Evolutionary conservation across 1,284 basidiomycete genomes (phyloP).

Genomic region (Boletellus deceptivus): DNA sequence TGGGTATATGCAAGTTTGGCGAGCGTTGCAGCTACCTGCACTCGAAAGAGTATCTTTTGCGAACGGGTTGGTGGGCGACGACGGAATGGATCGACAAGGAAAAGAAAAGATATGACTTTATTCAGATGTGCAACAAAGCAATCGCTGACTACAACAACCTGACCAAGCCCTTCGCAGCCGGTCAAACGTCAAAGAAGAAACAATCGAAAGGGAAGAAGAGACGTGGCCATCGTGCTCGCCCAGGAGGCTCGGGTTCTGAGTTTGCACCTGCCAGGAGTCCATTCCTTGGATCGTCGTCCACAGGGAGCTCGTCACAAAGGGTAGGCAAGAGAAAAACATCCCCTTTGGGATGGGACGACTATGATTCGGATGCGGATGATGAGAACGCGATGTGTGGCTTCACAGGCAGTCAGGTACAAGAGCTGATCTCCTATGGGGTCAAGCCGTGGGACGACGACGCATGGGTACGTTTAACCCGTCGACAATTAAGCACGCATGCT

Average conservation of each 20-base stretch:
- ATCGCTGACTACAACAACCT: not conserved
- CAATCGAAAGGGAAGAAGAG: constrained; percentile 4
- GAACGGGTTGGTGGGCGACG: constrained; percentile 29
- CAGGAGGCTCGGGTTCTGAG: not conserved
- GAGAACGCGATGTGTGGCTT: constrained; percentile 31
- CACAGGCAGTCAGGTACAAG: constrained; percentile 36
- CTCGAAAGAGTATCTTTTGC: constrained; percentile 28
- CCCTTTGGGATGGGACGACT: not conserved
- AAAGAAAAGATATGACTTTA: constrained; percentile 1
- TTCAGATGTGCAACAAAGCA: constrained; percentile 7
- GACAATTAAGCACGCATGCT: not conserved
- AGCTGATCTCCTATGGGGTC: constrained; percentile 39
- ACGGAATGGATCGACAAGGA: constrained; percentile 5
- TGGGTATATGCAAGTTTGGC: constrained; percentile 36
- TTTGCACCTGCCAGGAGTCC: no score
- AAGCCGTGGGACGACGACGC: constrained; percentile 49
- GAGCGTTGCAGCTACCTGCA: constrained; percentile 39
- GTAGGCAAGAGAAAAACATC: not conserved
- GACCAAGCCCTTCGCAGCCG: not conserved
- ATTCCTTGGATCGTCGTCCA: no score
- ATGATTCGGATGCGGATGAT: constrained; percentile 3
- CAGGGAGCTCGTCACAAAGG: constrained; percentile 1
- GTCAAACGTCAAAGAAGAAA: constrained; percentile 5
- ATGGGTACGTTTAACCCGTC: constrained; percentile 27
- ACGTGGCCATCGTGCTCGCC: not conserved